These are phyloP conservation scores for Saccharomyces mikatae DNA, from an alignment of 805 yeast species.

Conservation along the genomic window DNA sequence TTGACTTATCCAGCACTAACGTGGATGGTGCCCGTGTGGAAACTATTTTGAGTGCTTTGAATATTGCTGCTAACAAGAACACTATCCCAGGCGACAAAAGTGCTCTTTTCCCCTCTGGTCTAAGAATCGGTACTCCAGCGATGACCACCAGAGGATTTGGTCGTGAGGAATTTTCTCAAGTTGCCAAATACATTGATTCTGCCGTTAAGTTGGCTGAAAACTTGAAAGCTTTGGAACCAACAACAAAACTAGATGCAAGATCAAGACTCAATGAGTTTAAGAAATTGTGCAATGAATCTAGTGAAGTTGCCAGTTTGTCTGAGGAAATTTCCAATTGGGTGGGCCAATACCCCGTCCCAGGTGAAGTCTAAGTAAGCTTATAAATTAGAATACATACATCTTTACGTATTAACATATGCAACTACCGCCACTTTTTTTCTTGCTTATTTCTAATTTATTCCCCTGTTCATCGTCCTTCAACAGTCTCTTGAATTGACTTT, in stretches of 20 bases:
- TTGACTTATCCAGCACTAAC: conserved; percentile 63
- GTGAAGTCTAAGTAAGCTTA: conserved; percentile 39
- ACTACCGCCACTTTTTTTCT: neutral
- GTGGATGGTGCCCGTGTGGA: conserved; percentile 96
- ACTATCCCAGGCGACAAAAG: conserved; percentile 95
- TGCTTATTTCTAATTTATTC: neutral
- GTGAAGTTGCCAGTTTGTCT: conserved; percentile 52
- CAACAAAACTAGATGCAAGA: conserved; percentile 50
- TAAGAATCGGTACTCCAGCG: conserved; percentile 96
- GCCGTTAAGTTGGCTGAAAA: conserved; percentile 65
- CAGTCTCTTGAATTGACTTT: conserved; percentile 15
- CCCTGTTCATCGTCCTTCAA: neutral
- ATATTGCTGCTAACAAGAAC: conserved; percentile 93
- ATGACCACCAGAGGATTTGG: conserved; percentile 95
- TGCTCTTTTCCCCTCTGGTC: conserved; percentile 92
- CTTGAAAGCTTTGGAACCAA: conserved; percentile 41
- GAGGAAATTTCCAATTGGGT: conserved; percentile 68
- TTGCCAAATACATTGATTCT: conserved; percentile 68
- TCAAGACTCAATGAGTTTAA: conserved; percentile 62
- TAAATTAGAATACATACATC: neutral
- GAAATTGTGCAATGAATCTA: conserved; percentile 54
- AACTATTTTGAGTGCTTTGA: conserved; percentile 76
- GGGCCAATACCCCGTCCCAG: conserved; percentile 78
- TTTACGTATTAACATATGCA: neutral
- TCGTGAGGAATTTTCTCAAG: conserved; percentile 66